phyloP scores from a whole-genome alignment of 192 early-diverging fungal genomes.

The Spinellus fusiger region DNA sequence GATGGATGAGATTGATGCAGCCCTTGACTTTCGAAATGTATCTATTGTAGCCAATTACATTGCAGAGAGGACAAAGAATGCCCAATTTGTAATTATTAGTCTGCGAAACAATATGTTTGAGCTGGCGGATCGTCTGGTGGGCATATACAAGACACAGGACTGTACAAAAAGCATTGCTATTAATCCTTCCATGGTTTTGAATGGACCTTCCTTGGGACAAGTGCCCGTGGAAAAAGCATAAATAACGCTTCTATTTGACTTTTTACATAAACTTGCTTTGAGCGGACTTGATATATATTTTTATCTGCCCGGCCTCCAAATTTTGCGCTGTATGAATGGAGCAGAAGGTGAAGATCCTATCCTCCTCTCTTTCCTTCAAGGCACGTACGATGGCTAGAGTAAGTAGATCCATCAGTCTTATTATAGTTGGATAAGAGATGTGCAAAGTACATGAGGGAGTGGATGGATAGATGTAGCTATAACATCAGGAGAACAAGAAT shows the following conservation, averaged over 20 bases:
- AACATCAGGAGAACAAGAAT: too few species aligned
- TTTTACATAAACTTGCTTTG: too few species aligned
- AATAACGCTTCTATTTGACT: too few species aligned
- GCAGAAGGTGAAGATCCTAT: constrained; percentile 1
- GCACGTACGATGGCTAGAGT: constrained; percentile 16
- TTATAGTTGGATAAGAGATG: too few species aligned
- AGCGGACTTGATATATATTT: too few species aligned
- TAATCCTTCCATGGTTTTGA: constrained; percentile 42
- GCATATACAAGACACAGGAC: constrained; percentile 96
- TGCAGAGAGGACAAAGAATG: constrained; percentile 93
- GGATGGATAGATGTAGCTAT: too few species aligned
- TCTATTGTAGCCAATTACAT: constrained; percentile 99
- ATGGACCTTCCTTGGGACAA: not conserved
- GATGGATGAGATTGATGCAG: constrained; percentile 99
- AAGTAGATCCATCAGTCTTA: constrained; percentile 1
- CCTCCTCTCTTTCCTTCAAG: constrained; percentile 19
- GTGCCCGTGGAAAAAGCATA: not conserved
- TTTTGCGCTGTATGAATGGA: not conserved
- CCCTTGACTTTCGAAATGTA: constrained; percentile 97
- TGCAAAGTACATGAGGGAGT: too few species aligned
- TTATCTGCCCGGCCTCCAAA: not conserved
- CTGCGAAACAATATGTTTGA: constrained; percentile 99
- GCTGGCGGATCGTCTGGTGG: constrained; percentile 94
- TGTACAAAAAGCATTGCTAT: constrained; percentile 78
- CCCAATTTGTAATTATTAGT: constrained; percentile 98